Evolutionary conservation across 2,329 filamentous ascomycete genomes (phyloP).

Genomic region (Colletotrichum sp.): DNA sequence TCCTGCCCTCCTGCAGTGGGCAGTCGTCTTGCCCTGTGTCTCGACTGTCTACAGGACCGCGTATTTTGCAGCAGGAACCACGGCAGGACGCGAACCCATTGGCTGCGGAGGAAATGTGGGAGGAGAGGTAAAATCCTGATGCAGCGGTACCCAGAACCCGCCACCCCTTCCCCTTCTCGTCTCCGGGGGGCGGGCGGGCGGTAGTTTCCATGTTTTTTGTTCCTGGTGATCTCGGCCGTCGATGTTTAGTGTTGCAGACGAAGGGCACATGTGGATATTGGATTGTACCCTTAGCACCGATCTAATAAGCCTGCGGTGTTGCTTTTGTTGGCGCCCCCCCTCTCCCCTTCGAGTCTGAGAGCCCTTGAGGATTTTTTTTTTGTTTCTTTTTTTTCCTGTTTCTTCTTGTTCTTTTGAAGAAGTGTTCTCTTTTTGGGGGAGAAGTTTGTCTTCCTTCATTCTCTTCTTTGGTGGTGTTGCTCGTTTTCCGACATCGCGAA

Average conservation of each 20-base stretch:
- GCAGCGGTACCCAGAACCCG: background rate
- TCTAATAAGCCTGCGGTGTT: background rate
- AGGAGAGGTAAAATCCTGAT: background rate
- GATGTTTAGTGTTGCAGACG: background rate
- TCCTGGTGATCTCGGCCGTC: background rate
- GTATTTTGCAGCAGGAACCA: background rate
- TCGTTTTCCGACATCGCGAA: background rate
- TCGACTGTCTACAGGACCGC: background rate
- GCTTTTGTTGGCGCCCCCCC: background rate
- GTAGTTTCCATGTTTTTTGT: background rate
- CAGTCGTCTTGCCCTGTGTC: background rate
- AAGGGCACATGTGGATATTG: background rate
- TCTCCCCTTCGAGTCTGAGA: background rate
- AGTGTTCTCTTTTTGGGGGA: background rate
- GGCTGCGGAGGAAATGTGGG: background rate
- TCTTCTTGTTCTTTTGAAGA: background rate
- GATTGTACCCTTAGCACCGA: background rate
- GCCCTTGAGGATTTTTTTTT: background rate
- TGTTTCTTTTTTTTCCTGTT: background rate
- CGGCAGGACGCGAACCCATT: background rate
- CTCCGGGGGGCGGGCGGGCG: background rate
- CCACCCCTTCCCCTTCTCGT: background rate
- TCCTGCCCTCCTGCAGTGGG: background rate
- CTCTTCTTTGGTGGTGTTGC: background rate
- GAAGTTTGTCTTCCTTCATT: background rate